These are phyloP conservation scores for Phytophthora meadii DNA, from an alignment of 352 stramenopile genomes.

Conservation along the genomic window DNA sequence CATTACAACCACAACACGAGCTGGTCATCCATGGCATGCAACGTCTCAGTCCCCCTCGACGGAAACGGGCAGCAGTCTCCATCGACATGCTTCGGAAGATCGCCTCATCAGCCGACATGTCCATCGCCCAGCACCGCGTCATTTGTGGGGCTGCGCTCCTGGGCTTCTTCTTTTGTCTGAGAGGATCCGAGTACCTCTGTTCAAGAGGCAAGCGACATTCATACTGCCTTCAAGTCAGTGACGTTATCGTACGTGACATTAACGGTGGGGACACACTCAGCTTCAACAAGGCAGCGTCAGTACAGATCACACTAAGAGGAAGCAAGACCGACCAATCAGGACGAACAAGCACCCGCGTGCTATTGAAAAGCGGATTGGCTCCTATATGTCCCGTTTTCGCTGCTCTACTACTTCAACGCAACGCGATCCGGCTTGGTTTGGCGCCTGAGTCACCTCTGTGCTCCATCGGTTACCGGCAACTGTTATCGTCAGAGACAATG, in stretches of 20 bases:
- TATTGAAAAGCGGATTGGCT: not conserved
- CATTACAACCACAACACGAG: conserved; percentile 5
- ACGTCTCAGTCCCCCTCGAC: not conserved
- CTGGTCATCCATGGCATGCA: conserved; percentile 20
- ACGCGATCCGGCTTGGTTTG: conserved; percentile 2
- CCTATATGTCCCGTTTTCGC: not conserved
- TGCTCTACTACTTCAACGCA: conserved; percentile 3
- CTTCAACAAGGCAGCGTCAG: not conserved
- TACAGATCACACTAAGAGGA: not conserved
- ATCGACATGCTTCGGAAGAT: conserved; percentile 6
- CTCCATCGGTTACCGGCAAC: not conserved
- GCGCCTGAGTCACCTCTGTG: not conserved
- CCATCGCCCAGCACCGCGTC: conserved; percentile 19
- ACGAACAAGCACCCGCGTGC: not conserved
- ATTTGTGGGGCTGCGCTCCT: conserved; percentile 20
- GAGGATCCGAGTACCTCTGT: conserved; percentile 8
- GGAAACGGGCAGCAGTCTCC: conserved; percentile 3
- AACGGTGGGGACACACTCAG: not conserved
- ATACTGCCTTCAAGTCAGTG: conserved; percentile 16
- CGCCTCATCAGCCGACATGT: not conserved
- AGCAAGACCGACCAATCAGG: not conserved
- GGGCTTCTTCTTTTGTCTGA: conserved; percentile 19
- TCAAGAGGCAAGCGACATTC: not conserved
- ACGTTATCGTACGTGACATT: not conserved
- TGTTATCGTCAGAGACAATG: conserved; percentile 12